phyloP scores from a whole-genome alignment of 2,329 filamentous ascomycete species.

The Cordyceps cicadae region DNA sequence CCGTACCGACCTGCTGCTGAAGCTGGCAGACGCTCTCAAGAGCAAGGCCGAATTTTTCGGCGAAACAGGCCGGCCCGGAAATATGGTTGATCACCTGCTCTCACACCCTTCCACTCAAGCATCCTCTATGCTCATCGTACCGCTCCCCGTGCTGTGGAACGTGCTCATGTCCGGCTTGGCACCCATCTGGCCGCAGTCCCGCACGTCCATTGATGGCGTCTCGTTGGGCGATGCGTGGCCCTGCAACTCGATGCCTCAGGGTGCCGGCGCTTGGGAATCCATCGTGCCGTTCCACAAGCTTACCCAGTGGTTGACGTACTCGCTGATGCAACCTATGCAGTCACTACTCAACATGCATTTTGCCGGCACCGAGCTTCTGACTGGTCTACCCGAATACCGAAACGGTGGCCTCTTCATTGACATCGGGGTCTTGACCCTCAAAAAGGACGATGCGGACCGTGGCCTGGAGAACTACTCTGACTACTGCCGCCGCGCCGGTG shows the following conservation, averaged over 20 bases:
- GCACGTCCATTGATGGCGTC: conserved; percentile 78
- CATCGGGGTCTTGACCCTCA: conserved; percentile 71
- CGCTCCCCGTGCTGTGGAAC: conserved; percentile 81
- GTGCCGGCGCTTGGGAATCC: conserved; percentile 58
- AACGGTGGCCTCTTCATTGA: conserved; percentile 86
- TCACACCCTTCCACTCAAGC: conserved; percentile 84
- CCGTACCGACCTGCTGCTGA: conserved; percentile 67
- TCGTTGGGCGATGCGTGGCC: conserved; percentile 93
- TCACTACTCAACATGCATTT: conserved; percentile 74
- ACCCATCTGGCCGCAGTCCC: conserved; percentile 79
- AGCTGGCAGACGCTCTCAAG: conserved; percentile 64
- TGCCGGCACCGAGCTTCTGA: conserved; percentile 71
- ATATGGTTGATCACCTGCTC: conserved; percentile 92
- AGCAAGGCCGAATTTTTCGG: conserved; percentile 80
- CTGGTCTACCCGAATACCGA: conserved; percentile 83
- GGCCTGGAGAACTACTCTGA: conserved; percentile 56
- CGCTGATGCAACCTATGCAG: conserved; percentile 84
- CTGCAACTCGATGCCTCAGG: conserved; percentile 70
- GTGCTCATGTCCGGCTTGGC: conserved; percentile 80
- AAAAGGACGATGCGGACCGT: conserved; percentile 58
- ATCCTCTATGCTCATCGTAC: conserved; percentile 78
- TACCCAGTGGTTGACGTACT: conserved; percentile 91
- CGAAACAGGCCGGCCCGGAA: conserved; percentile 73
- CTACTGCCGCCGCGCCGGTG: conserved; percentile 63
- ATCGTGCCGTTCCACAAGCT: conserved; percentile 91